Evolutionary conservation across 2,329 filamentous ascomycete species (phyloP).

Genomic region (Apiospora pterosperma): DNA sequence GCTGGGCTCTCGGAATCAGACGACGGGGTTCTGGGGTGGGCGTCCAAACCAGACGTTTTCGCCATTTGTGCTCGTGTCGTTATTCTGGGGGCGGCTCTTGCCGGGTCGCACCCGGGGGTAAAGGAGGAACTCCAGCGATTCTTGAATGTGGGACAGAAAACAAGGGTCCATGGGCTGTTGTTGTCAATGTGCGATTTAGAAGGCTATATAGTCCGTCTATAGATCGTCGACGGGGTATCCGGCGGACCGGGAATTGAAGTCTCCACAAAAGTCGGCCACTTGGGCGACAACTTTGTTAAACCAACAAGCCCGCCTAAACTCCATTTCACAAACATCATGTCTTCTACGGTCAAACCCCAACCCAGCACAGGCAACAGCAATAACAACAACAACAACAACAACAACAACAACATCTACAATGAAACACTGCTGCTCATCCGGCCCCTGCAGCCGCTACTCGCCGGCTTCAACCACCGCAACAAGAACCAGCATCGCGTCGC

Average conservation of each 20-base stretch:
- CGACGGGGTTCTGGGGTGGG: slow-evolving; percentile 72
- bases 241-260: background rate
- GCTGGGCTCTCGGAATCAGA: slow-evolving; percentile 20
- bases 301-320: background rate
- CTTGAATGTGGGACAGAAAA: slow-evolving; percentile 14
- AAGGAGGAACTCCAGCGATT: slow-evolving; percentile 19
- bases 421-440: slow-evolving; percentile 25
- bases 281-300: background rate
- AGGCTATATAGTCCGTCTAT: too few species aligned
- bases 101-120: slow-evolving; percentile 8
- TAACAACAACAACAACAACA: background rate
- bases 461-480: slow-evolving; percentile 77
- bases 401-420: background rate
- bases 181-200: slow-evolving; percentile 23
- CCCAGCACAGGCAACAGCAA: background rate
- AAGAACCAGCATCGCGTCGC: slow-evolving; percentile 83
- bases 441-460: slow-evolving; percentile 53
- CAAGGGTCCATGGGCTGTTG: slow-evolving; percentile 22
- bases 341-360: background rate
- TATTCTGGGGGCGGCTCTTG: slow-evolving; percentile 34
- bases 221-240: too few species aligned
- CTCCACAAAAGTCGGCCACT: background rate
- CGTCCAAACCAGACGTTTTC: slow-evolving; percentile 66
- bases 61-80: slow-evolving; percentile 51
- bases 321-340: background rate